Percentiles rank a stretch among this genome's conserved stretches.
Evolutionary conservation across 2,329 filamentous ascomycete genomes (phyloP).

Genomic region (Ceratocystis lukuohia): DNA sequence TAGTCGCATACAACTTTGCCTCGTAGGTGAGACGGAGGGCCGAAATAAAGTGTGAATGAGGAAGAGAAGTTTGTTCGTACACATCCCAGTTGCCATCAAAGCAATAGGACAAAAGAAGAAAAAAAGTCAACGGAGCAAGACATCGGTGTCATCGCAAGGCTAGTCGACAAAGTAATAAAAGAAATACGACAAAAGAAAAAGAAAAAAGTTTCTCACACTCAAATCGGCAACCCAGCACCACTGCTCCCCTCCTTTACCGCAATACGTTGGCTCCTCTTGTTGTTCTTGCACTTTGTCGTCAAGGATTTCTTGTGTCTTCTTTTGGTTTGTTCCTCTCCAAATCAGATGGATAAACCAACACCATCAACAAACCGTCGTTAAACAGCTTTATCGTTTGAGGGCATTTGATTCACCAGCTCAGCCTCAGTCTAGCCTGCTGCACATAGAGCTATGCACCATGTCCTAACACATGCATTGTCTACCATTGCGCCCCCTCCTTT

Average conservation of each 20-base stretch:
- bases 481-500: neutral
- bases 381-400: neutral
- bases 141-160: neutral
- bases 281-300: slow-evolving; percentile 3
- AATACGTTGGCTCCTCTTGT: neutral
- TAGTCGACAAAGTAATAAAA: neutral
- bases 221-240: too few species aligned
- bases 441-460: neutral
- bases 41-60: neutral
- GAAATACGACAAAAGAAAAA: neutral
- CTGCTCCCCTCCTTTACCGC: neutral
- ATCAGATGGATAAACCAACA: neutral
- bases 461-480: neutral
- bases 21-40: neutral
- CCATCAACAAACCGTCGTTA: neutral
- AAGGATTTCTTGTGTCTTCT: neutral
- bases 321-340: neutral
- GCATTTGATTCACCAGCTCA: slow-evolving; percentile 3
- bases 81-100: neutral
- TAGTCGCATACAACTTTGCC: neutral
- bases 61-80: neutral
- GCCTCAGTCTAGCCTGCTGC: neutral
- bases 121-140: neutral
- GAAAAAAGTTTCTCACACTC: slow-evolving; percentile 7
- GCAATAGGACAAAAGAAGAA: neutral